Conservation (phyloP, 129 eudicot genomes). For the Artemisia annua region DNA sequence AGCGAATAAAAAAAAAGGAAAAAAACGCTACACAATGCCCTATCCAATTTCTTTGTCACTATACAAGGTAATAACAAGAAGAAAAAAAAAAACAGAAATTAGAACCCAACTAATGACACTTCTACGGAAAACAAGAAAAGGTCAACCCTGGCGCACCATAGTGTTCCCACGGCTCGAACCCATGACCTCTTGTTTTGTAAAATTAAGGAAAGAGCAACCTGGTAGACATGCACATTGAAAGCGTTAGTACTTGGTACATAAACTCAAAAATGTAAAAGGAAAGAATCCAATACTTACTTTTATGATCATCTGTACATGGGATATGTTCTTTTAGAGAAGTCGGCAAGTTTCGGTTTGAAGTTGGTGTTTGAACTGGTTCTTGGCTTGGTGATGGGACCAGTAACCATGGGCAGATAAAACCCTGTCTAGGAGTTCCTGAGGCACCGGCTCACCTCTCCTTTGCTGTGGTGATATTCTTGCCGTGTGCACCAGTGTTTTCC, state of each 20-base stretch:
- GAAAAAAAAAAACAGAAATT: not conserved
- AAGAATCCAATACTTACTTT: slow-evolving; percentile 3
- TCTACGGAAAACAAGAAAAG: not conserved
- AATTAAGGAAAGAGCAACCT: slow-evolving; percentile 10
- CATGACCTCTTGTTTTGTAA: slow-evolving; percentile 8
- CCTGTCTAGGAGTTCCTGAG: slow-evolving; percentile 89
- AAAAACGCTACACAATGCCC: slow-evolving; percentile 19
- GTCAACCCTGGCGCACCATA: slow-evolving; percentile 9
- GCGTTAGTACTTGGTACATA: not conserved
- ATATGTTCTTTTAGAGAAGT: slow-evolving; percentile 42
- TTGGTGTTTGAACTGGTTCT: slow-evolving; percentile 68
- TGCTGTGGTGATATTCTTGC: slow-evolving; percentile 95
- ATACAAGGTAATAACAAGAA: slow-evolving; percentile 20
- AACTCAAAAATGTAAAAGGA: not conserved
- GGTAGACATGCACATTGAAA: not conserved
- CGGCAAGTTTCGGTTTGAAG: slow-evolving; percentile 52
- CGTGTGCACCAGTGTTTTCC: slow-evolving; percentile 99
- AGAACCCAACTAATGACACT: slow-evolving; percentile 18
- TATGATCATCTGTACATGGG: slow-evolving; percentile 23
- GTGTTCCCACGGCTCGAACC: slow-evolving; percentile 18
- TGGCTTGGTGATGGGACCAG: slow-evolving; percentile 87
- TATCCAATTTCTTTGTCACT: slow-evolving; percentile 15
- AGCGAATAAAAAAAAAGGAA: not conserved
- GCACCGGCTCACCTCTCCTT: slow-evolving; percentile 99
- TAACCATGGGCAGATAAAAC: slow-evolving; percentile 86